Evolutionary conservation across 192 early-diverging fungal species (phyloP), one percentile per base, ranked within the genome.

Genomic region (Coemansia sp.): DNA sequence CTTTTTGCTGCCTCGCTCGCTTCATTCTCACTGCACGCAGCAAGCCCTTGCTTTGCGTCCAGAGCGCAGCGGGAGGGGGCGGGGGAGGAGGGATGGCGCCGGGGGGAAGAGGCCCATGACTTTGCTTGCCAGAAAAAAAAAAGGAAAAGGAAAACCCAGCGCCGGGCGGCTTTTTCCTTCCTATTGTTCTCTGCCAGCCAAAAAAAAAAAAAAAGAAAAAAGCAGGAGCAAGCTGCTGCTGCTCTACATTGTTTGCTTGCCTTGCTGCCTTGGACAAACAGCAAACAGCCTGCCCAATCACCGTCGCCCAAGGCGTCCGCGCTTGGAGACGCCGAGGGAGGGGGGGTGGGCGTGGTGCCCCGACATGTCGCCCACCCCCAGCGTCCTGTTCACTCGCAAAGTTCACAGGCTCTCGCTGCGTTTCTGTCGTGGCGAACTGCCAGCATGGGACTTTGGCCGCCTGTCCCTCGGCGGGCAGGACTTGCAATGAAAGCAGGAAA

Each of bases 211-310:
- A 2, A 19, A 49, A 49, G 46, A 23, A 10, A 20, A 46, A 33
- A 19, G 20, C 48, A n/a, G 58, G 48, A 8, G 34, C 61, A 53
- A 54, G 22, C 69, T 66, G 69, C 69, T 66, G 69, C 75, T 56
- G 58, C 64, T 19, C 9, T 17, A 43, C 75, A 77, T 77, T 77
- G 75, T 72, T 55, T 62, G 41, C 50, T 20, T 62, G 54, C 64
- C 29, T 46, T 25, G 41, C 45, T n/a, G 19, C 58, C 49, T 55
- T 45, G 43, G 60, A 66, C 63, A 73, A 73, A 73, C 71, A 73
- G 60, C 60, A 15, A 56, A 13, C 49, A 63, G 48, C 61, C 32
- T 25, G 43, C 19, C 73, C 73, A 74, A 74, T 74, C 73, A 71
- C 35, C 46, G 52, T 29, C 10, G 46, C 22, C 15, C 52, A 36